Base-by-base conservation (phyloP, 1,139 yeast genomes). In the Martiniozyma asiatica region DNA sequence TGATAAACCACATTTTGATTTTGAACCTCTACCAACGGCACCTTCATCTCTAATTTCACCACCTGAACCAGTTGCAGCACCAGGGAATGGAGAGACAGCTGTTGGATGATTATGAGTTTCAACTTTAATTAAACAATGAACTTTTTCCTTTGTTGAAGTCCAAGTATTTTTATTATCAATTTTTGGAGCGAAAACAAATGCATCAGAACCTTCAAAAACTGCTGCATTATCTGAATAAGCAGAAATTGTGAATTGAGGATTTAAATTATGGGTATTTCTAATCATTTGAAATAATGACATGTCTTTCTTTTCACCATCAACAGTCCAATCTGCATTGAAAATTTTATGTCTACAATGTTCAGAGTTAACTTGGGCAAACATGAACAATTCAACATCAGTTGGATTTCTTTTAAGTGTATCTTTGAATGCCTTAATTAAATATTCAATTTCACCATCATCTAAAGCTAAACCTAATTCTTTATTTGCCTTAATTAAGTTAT, bases 11-110 rank as follows among this genome's bases (percentile, higher is more conserved):
- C 97, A 94, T 59, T 89, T 89, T 25, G 97, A 74, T 56, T 84
- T 82, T 16, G 98, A 89, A 31, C 99, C 99, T 55, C 96, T 73
- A 41, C 99, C 99, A 14, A 89, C 95, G 18, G 99, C 98, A 59
- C 97, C 98, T 61, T 92, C 99, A 56, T 92, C 99, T 67, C 99
- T 81, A 48, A 92, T 92, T 60, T 92, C 99, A 61, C 99, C 99
- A 56, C 99, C 99, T 14, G 98, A 87, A 42, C 99, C 99, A 13
- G 99, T 92, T 22, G 99, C 95, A 22, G 99, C 99, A 58, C 99
- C 99, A 5, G 98, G 89, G 59, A 82, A 92, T 21, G 99, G 99
- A 18, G 97, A 87, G 9, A 92, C 96, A 0, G 98, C 98, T 22
- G 99, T 92, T 32, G 99, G 99, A 55, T 92, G 99, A 59, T 92